Percentiles rank a stretch among this genome's conserved stretches.
Conservation (phyloP, 2,329 filamentous ascomycete species). For the Plenodomus tracheiphilus region DNA sequence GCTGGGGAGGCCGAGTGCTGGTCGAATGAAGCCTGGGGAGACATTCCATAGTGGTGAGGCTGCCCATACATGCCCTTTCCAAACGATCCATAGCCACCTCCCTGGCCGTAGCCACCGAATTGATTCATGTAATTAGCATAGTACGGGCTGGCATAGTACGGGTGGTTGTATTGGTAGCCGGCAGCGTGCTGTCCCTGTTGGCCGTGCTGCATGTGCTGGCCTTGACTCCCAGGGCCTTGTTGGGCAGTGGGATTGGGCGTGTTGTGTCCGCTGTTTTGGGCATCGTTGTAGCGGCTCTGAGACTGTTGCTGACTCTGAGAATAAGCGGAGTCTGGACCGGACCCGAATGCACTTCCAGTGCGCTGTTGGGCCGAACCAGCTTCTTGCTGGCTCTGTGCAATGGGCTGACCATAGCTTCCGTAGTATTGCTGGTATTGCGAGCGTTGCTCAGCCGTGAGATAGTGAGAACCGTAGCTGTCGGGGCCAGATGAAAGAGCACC, state of each 20-base stretch:
- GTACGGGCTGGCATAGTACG: slow-evolving; percentile 65
- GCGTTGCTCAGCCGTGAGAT: slow-evolving; percentile 78
- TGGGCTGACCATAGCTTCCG: slow-evolving; percentile 56
- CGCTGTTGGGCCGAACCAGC: slow-evolving; percentile 73
- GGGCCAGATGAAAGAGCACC: slow-evolving; percentile 74
- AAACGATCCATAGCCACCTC: slow-evolving; percentile 55
- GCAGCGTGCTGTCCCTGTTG: slow-evolving; percentile 49
- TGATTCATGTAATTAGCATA: slow-evolving; percentile 67
- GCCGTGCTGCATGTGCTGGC: slow-evolving; percentile 48
- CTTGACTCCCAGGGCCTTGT: slow-evolving; percentile 54
- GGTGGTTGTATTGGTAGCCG: slow-evolving; percentile 56
- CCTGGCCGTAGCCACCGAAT: slow-evolving; percentile 58
- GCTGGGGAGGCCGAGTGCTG: slow-evolving; percentile 66
- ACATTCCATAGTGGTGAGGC: slow-evolving; percentile 63
- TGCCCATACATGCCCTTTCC: slow-evolving; percentile 66
- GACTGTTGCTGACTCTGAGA: slow-evolving; percentile 61
- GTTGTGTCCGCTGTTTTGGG: slow-evolving; percentile 84
- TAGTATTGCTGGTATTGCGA: slow-evolving; percentile 74
- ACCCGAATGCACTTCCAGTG: slow-evolving; percentile 73
- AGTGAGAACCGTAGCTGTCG: slow-evolving; percentile 75
- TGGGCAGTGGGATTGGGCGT: slow-evolving; percentile 81
- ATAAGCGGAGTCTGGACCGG: slow-evolving; percentile 63
- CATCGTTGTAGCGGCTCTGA: slow-evolving; percentile 75
- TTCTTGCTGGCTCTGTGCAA: slow-evolving; percentile 66
- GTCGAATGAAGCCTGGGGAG: slow-evolving; percentile 61